Base-by-base conservation (phyloP, 2,329 filamentous ascomycete species). In the Pseudogymnoascus sp. region DNA sequence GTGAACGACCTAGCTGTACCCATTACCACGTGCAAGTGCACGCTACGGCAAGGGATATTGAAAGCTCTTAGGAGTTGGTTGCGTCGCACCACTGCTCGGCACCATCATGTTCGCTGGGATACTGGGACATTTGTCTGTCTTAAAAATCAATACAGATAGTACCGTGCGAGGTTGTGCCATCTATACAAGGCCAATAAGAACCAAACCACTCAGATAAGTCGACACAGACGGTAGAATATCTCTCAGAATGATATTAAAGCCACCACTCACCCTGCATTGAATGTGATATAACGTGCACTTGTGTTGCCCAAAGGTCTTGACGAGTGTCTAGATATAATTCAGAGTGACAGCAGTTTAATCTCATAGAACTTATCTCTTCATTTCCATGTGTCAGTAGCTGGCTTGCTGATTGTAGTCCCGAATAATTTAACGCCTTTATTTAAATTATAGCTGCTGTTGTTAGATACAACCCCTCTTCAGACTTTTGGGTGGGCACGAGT, bases 21-120 rank as follows among this genome's bases (percentile, higher is more conserved):
- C 26, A 52, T 30, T 52, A 52, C 45, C 26, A 30, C 26, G 45
- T 52, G 45, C 45, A 15, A 52, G 45, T 52, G 45, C 45, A 52
- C 45, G 26, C 15, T 12, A 19, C 26, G 45, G 26, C 9, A 18
- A 28, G 26, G 45, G n/a, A 52, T 52, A 52, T 52, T 26, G 26
- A 52, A 30, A 30, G 45, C 45, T 30, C 13, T 52, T 5, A 30
- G 45, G 45, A 52, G 45, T 52, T 52, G 45, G 45, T 52, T 52
- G 26, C 45, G 26, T 52, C 10, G 26, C 45, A 52, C 45, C 45
- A 52, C 45, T 52, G 19, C 45, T 52, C 45, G 6, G 19, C n/a
- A 52, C 45, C 5, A 52, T 52, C 26, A 52, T 52, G 26, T 30
- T 26, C 26, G 41, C 21, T 48, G 21, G 23, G 15, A 48, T 48